Base-by-base conservation (phyloP, 257 asterid species). In the Euphrasia confusa region DNA sequence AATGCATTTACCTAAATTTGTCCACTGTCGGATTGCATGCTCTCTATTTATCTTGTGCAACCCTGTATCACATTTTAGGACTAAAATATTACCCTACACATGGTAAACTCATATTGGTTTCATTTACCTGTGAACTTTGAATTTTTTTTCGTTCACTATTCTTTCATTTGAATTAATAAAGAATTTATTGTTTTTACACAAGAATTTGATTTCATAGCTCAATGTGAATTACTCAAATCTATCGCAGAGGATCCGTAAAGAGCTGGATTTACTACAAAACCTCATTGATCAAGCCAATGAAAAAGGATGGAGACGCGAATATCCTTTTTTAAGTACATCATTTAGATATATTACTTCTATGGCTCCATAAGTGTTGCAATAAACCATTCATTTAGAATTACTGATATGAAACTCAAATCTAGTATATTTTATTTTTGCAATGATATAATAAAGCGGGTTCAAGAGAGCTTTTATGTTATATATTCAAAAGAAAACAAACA, bases 241-340 rank as follows among this genome's bases (percentile, higher is more conserved):
- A 40, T 69, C 32, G 70, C 86, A 92, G 98, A 59, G 87, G 87
- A 86, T 92, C 84, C 59, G 17, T 37, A 79, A 76, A 77, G 88
- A 92, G 72, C 80, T 89, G 80, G 58, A 27, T 54, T 45, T 70
- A 71, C 59, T 86, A 87, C 69, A 62, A 58, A 60, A 28, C 13
- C 84, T 52, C 67, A 81, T 80, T 26, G 84, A 81, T 10, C 80
- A 33, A 10, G 90, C 95, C 70, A 83, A 84, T 70, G 98, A 84
- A 75, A 86, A 88, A 83, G 98, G 98, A 63, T 76, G 93, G 86
- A 86, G 92, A 69, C 64, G 75, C 3, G 80, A 84, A 89, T 91
- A 91, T 91, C 98, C 98, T 82, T 88, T 75, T n/a, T 11, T 37
- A 52, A 44, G 62, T 72, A 24, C 56, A 57, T 54, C 13, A 53